A percentile compares a stretch with the other conserved stretches of the same genome.
Conservation (phyloP, 176 grass and related monocot species). For the Eragrostis nindensis region DNA sequence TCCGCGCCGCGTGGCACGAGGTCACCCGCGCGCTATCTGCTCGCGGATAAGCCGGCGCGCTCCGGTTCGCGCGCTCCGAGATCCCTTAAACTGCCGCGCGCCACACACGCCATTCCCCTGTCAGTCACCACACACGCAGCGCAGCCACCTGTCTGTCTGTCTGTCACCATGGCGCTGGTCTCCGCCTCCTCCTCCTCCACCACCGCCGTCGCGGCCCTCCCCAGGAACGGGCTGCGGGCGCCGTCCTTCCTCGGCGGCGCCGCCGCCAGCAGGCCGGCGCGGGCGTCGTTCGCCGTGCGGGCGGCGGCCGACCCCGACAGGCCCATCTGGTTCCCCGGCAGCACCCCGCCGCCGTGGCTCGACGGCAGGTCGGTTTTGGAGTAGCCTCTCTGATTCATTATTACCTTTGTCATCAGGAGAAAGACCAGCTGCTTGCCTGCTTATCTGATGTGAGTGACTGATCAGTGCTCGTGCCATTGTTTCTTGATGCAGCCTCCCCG, state of each 20-base stretch:
- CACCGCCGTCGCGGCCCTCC: slow-evolving; percentile 74
- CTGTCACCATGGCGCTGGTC: slow-evolving; percentile 55
- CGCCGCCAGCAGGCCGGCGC: slow-evolving; percentile 41
- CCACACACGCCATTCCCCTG: background rate
- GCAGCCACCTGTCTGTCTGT: background rate
- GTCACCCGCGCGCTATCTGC: slow-evolving; percentile 41
- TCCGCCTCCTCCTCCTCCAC: slow-evolving; percentile 88
- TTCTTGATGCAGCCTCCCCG: slow-evolving; percentile 79
- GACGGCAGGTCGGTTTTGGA: slow-evolving; percentile 72
- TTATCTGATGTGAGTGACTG: background rate
- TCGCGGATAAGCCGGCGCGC: slow-evolving; percentile 66
- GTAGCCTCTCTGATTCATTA: background rate
- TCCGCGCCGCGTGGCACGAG: slow-evolving; percentile 66
- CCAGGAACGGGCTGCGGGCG: slow-evolving; percentile 52
- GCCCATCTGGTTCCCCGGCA: slow-evolving; percentile 97
- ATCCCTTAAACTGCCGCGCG: slow-evolving; percentile 61
- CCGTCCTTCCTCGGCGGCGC: slow-evolving; percentile 70
- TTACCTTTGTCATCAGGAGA: too few relatives aligned
- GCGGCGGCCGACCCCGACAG: slow-evolving; percentile 61
- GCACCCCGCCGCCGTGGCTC: slow-evolving; percentile 95
- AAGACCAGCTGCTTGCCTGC: background rate
- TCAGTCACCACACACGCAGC: slow-evolving; percentile 27
- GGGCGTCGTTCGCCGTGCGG: slow-evolving; percentile 59
- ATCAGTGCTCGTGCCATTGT: background rate
- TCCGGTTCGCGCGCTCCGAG: slow-evolving; percentile 36